Evolutionary conservation across 345 rosid species (phyloP).

Genomic region (Turritis glabra): DNA sequence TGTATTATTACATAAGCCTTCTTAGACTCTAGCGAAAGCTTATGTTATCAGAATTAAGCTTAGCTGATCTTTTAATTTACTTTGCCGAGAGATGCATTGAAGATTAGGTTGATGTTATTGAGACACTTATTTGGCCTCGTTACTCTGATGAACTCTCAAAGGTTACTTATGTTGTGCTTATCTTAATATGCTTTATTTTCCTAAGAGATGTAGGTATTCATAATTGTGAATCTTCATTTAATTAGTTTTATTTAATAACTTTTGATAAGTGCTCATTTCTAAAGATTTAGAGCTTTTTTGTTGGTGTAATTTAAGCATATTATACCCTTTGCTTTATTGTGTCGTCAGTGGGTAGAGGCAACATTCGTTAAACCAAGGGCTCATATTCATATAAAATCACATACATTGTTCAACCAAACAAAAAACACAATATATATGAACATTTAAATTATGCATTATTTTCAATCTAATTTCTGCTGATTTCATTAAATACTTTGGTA

Average conservation of each 20-base stretch:
- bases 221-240: not conserved
- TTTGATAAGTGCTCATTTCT: not conserved
- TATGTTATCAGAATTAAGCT: constrained; percentile 14
- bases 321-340: constrained; percentile 25
- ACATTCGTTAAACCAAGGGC: constrained; percentile 19
- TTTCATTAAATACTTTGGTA: not conserved
- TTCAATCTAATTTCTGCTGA: not conserved
- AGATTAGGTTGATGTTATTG: constrained; percentile 20
- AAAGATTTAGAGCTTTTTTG: not conserved
- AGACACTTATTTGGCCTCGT: constrained; percentile 20
- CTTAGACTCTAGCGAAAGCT: constrained; percentile 1
- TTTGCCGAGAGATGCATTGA: constrained; percentile 1
- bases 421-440: not conserved
- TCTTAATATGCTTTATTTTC: not conserved
- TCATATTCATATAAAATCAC: not conserved
- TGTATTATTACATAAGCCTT: not conserved
- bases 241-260: not conserved
- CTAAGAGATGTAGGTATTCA: not conserved
- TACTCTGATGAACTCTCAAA: constrained; percentile 13
- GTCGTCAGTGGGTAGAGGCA: constrained; percentile 24
- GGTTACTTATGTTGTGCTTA: not conserved
- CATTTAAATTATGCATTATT: not conserved
- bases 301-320: constrained; percentile 17
- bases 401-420: not conserved
- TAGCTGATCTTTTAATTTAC: constrained; percentile 15